phyloP scores from a whole-genome alignment of 768 basidiomycete species.

The Phylloporus sp. region DNA sequence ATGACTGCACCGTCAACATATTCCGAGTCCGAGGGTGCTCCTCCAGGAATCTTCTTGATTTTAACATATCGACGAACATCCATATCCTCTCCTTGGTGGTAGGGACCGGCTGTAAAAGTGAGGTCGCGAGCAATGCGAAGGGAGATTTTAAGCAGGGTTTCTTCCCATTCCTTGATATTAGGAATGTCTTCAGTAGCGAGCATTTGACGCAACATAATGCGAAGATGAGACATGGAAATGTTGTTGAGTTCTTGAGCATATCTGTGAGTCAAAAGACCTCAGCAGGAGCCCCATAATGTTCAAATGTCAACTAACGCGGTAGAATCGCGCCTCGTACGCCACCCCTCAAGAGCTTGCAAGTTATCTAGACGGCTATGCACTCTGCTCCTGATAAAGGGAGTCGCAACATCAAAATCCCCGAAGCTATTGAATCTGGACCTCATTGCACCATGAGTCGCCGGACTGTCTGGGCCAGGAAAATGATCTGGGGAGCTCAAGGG shows the following conservation, averaged over 20 bases:
- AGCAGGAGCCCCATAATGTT: constrained; percentile 2
- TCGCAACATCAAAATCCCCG: constrained; percentile 66
- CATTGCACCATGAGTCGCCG: constrained; percentile 44
- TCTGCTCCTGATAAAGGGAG: constrained; percentile 82
- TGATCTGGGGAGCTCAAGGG: constrained; percentile 77
- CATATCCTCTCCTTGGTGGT: constrained; percentile 88
- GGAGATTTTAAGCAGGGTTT: constrained; percentile 73
- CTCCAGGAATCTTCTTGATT: constrained; percentile 98
- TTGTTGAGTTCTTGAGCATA: constrained; percentile 82
- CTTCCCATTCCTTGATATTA: constrained; percentile 85
- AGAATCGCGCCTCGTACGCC: constrained; percentile 85
- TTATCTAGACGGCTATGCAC: constrained; percentile 74
- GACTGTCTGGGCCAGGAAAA: constrained; percentile 47
- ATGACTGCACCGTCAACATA: constrained; percentile 96
- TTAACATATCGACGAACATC: constrained; percentile 94
- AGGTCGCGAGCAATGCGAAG: constrained; percentile 83
- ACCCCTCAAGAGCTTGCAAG: constrained; percentile 58
- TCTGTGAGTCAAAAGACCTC: constrained; percentile 34
- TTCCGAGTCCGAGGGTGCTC: constrained; percentile 87
- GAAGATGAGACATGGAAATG: constrained; percentile 85
- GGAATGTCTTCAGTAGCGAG: constrained; percentile 79
- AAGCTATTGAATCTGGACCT: constrained; percentile 68
- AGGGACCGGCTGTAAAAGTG: constrained; percentile 65
- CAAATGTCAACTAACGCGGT: constrained; percentile 63
- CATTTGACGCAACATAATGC: constrained; percentile 89